Evolutionary conservation across 768 basidiomycete species (phyloP), one percentile per base, ranked within the genome.

Genomic region (Cystofilobasidium macerans): DNA sequence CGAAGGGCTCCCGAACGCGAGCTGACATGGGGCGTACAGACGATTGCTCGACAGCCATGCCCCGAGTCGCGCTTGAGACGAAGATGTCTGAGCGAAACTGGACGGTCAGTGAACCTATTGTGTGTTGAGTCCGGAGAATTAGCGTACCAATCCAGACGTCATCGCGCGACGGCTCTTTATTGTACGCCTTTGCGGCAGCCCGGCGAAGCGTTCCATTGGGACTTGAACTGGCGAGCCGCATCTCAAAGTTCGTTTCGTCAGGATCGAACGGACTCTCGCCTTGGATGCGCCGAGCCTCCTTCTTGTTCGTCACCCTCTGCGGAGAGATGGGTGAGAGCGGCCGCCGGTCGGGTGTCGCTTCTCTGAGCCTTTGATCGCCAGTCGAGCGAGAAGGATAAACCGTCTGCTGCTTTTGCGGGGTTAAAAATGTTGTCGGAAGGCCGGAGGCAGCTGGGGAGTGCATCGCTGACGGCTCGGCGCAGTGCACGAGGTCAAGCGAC

Each of bases 91-190:
- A 11, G 22, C 30, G 16, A 54, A 6, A 11, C 12, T 16, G 6
- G 32, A 33, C n/a, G 56, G 12, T 35, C 33, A 35, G 36, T n/a
- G 38, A 42, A 38, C 28, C 32, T 11, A 35, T 8, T 9, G 28
- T 6, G 14, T 8, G 14, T 28, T 22, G 7, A 22, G 54, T 38
- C 35, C 16, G 28, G 35, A 35, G 38, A 60, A n/a, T n/a, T n/a
- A n/a, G n/a, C 40, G 20, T 22, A 45, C 62, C 62, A 22, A 65
- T 45, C 64, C 64, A 65, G 32, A 58, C 38, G 47, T 65, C 64
- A 26, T 64, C 64, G 38, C 43, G 57, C 22, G 57, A 58, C 3
- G 57, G 42, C 22, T 42, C 54, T 24, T 45, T 47, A 18, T 16
- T 33, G 26, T 65, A 57, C 6, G 38, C 53, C 28, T 32, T 56